Percentiles rank a stretch among this genome's conserved stretches.
phyloP scores from a whole-genome alignment of 495 filamentous ascomycete genomes.

The Thermochaetoides thermophila region DNA sequence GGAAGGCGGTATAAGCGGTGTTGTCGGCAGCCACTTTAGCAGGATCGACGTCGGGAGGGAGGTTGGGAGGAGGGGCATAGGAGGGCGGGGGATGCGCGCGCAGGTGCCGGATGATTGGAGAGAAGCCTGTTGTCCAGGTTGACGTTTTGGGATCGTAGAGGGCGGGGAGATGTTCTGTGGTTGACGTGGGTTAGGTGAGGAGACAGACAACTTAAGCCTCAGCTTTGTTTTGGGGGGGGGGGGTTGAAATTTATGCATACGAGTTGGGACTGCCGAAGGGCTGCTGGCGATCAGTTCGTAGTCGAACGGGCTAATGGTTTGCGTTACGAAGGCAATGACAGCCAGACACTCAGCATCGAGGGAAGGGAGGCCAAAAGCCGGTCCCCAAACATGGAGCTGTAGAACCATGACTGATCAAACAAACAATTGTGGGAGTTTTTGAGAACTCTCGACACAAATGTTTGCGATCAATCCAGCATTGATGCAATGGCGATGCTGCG shows the following conservation, averaged over 20 bases:
- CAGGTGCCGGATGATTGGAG: conserved; percentile 60
- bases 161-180: conserved; percentile 59
- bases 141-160: conserved; percentile 41
- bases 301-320: conserved; percentile 38
- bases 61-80: conserved; percentile 38
- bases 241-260: no score
- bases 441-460: no score
- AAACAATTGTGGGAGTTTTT: no score
- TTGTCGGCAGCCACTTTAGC: conserved; percentile 37
- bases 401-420: no score
- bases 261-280: conserved; percentile 55
- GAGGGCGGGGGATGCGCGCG: conserved; percentile 33
- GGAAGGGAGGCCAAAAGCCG: conserved; percentile 73
- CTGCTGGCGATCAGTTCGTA: conserved; percentile 69
- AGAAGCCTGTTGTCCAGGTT: conserved; percentile 54
- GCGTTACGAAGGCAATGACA: conserved; percentile 53
- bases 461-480: no score
- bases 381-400: conserved; percentile 84
- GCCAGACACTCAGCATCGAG: conserved; percentile 82
- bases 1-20: conserved; percentile 52
- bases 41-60: conserved; percentile 45
- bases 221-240: no score
- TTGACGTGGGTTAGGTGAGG: background rate
- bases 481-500: no score
- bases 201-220: no score